phyloP scores from a whole-genome alignment of 2,329 filamentous ascomycete species.

The Fusarium sp. region DNA sequence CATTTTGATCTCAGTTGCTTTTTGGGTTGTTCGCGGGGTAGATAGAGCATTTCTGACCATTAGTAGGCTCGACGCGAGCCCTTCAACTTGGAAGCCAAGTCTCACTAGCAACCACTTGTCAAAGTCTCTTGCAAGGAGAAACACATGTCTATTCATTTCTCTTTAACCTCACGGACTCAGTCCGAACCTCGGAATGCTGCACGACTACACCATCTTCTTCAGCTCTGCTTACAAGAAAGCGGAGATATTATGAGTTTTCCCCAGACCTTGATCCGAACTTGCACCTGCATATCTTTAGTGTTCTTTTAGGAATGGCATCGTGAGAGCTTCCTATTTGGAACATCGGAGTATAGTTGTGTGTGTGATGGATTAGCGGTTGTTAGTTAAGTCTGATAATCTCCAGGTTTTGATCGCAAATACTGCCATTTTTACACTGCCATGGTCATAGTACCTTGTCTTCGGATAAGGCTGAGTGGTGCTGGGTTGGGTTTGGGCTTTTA shows the following conservation, averaged over 20 bases:
- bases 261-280: background rate
- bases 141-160: constrained; percentile 22
- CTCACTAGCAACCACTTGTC: background rate
- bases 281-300: constrained; percentile 14
- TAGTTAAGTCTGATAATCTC: background rate
- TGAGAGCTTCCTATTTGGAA: constrained; percentile 22
- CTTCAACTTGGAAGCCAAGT: background rate
- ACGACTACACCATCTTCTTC: constrained; percentile 24
- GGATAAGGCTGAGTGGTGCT: constrained; percentile 8
- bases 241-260: background rate
- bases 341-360: background rate
- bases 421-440: background rate
- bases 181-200: constrained; percentile 29
- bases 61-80: too few relatives aligned
- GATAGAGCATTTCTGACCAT: background rate
- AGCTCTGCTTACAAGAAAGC: background rate
- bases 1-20: background rate
- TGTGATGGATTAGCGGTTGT: background rate
- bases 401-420: background rate
- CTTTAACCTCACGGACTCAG: background rate
- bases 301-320: background rate
- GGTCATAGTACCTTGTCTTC: background rate
- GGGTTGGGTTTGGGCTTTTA: background rate
- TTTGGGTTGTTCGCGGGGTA: background rate
- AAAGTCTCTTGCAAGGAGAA: background rate